These are phyloP conservation scores for Backusella westeae DNA, from an alignment of 192 early-diverging fungal species.

Conservation along the genomic window DNA sequence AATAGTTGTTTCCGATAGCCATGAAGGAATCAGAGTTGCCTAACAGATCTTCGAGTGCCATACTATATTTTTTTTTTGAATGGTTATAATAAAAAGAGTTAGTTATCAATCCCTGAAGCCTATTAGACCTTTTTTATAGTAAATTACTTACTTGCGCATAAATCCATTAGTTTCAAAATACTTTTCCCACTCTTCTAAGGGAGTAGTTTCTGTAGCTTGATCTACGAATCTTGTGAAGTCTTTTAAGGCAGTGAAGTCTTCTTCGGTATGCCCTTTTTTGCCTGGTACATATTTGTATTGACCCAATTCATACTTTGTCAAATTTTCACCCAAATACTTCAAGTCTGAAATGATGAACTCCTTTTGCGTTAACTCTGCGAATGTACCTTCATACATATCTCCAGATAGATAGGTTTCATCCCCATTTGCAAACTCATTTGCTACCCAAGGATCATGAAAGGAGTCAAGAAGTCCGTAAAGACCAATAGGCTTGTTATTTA, in stretches of 20 bases:
- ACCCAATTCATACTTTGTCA: slow-evolving; percentile 7
- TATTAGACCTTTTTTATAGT: neutral
- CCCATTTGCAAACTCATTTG: neutral
- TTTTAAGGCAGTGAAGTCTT: neutral
- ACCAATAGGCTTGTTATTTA: slow-evolving; percentile 7
- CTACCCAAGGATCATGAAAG: slow-evolving; percentile 2
- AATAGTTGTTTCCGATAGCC: slow-evolving; percentile 6
- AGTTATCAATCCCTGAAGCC: neutral
- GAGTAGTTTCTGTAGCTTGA: neutral
- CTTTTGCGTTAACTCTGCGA: neutral
- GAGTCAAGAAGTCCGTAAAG: slow-evolving; percentile 6
- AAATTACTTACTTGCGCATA: slow-evolving; percentile 6
- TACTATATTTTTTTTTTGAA: slow-evolving; percentile 1
- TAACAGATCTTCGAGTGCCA: slow-evolving; percentile 8
- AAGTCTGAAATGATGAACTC: neutral
- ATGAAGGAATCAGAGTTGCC: slow-evolving; percentile 10
- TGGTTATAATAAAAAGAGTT: neutral
- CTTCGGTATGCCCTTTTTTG: neutral
- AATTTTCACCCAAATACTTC: neutral
- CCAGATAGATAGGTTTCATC: neutral
- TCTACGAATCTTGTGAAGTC: slow-evolving; percentile 13
- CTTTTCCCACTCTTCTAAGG: slow-evolving; percentile 6
- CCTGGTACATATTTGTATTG: neutral
- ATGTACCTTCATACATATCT: slow-evolving; percentile 10
- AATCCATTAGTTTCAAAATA: slow-evolving; percentile 3